Conservation (phyloP, 306 rosid species). For the Inga leiocalycina region DNA sequence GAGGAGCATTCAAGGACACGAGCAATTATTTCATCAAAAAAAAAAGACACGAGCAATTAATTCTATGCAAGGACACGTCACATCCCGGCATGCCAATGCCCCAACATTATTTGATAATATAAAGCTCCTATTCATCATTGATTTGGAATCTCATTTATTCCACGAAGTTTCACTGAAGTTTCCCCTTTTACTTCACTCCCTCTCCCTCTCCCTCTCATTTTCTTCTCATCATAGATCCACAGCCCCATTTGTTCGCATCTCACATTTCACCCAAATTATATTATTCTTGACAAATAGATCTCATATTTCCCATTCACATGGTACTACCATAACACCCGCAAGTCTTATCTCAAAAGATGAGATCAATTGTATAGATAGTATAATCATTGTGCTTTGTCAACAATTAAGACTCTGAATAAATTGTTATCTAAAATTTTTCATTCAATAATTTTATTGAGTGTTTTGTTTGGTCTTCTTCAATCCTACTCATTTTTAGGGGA, state of each 20-base stretch:
- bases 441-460: no score
- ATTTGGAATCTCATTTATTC: not conserved
- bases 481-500: no score
- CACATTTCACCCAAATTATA: not conserved
- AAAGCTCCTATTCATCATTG: not conserved
- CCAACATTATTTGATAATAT: not conserved
- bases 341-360: not conserved
- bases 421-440: no score
- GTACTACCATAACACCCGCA: not conserved
- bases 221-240: not conserved
- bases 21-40: no score
- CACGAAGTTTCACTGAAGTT: constrained; percentile 1
- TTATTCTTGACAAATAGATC: no score
- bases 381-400: no score
- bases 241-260: not conserved
- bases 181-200: not conserved
- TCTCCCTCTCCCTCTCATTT: not conserved
- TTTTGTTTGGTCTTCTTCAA: no score
- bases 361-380: no score
- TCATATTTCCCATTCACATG: not conserved
- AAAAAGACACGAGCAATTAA: no score
- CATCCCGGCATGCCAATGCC: not conserved
- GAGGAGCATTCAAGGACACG: not conserved
- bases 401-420: no score
- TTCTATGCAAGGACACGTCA: not conserved